phyloP scores from a whole-genome alignment of 2,329 filamentous ascomycete genomes.

The Diplodia seriata region DNA sequence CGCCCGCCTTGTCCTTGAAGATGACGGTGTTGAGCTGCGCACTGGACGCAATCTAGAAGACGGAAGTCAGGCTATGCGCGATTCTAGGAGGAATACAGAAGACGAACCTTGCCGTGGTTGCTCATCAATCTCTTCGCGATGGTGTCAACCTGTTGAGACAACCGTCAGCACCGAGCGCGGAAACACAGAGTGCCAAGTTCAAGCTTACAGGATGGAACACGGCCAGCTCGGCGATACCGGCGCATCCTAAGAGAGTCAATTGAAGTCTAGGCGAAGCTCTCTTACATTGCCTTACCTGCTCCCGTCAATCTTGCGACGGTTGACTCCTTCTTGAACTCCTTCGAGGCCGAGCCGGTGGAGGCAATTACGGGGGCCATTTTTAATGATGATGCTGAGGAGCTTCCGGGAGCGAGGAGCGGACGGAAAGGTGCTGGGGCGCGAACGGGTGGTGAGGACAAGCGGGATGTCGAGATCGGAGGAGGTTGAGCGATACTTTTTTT shows the following conservation, averaged over 20 bases:
- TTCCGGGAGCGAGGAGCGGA: constrained; percentile 21
- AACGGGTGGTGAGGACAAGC: neutral
- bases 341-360: constrained; percentile 54
- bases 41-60: constrained; percentile 55
- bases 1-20: constrained; percentile 86
- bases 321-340: constrained; percentile 82
- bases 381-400: neutral
- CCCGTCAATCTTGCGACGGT: constrained; percentile 86
- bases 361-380: constrained; percentile 29
- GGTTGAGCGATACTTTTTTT: constrained; percentile 32
- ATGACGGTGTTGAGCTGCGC: constrained; percentile 85
- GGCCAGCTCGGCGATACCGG: constrained; percentile 90
- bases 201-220: constrained; percentile 82
- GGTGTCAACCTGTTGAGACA: constrained; percentile 80
- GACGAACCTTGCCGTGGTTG: constrained; percentile 77
- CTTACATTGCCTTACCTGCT: constrained; percentile 73
- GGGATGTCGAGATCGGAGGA: constrained; percentile 26
- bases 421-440: constrained; percentile 5
- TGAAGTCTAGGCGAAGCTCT: constrained; percentile 32
- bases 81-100: neutral
- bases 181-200: constrained; percentile 31
- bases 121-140: constrained; percentile 99
- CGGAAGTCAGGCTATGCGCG: constrained; percentile 44
- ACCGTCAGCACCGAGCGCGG: constrained; percentile 36
- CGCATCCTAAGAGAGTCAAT: constrained; percentile 68